These are phyloP conservation scores for Hibiscus trionum DNA, from an alignment of 345 rosid genomes.

Conservation along the genomic window DNA sequence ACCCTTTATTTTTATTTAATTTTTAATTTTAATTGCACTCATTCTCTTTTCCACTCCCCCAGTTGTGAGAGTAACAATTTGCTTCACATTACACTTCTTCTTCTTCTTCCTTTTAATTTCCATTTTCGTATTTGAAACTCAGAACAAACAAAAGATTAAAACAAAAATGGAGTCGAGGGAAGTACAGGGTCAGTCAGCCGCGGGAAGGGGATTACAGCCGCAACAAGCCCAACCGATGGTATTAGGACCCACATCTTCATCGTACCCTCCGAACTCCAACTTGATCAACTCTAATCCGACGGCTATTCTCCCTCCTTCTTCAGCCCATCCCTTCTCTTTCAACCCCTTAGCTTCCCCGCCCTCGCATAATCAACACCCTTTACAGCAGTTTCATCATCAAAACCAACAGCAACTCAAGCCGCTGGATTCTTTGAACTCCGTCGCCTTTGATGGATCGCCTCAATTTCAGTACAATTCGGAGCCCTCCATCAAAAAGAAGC, in stretches of 20 bases:
- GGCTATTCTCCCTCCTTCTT: constrained; percentile 11
- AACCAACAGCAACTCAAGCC: constrained; percentile 25
- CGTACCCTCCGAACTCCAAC: constrained; percentile 22
- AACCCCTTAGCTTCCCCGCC: constrained; percentile 29
- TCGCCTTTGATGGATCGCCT: constrained; percentile 56
- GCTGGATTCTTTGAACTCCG: constrained; percentile 27
- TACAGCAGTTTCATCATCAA: constrained; percentile 23
- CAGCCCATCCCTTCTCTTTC: constrained; percentile 24
- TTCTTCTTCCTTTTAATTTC: not conserved
- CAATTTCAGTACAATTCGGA: constrained; percentile 44
- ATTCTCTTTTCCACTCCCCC: too few species aligned
- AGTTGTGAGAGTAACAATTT: not conserved
- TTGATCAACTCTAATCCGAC: constrained; percentile 23
- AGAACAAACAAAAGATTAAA: not conserved
- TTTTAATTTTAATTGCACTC: too few species aligned
- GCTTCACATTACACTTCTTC: not conserved
- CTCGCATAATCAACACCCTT: constrained; percentile 8
- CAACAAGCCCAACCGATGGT: constrained; percentile 19
- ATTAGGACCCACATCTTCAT: constrained; percentile 19
- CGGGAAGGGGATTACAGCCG: constrained; percentile 17
- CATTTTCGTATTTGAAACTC: not conserved
- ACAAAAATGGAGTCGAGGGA: constrained; percentile 49
- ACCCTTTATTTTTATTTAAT: too few species aligned
- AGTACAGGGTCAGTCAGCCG: constrained; percentile 22
- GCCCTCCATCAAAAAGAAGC: constrained; percentile 58